These are phyloP conservation scores for Talaromyces rugulosus DNA, from an alignment of 2,329 filamentous ascomycete species.

Conservation along the genomic window DNA sequence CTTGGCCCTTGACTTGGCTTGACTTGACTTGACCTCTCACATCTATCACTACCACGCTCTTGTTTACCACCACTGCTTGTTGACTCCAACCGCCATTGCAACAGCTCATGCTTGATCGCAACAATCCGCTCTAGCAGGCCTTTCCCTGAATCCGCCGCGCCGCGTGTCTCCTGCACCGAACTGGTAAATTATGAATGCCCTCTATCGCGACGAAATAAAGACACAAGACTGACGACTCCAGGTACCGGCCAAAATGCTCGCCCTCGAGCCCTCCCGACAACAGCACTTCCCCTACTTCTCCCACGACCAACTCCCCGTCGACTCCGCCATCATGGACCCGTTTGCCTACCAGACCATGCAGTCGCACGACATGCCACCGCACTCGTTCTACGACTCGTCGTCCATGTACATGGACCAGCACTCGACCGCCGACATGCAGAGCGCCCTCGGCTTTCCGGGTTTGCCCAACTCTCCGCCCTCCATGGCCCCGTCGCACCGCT, in stretches of 20 bases:
- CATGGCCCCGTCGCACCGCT: constrained; percentile 23
- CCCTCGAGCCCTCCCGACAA: constrained; percentile 28
- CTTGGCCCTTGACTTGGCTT: no score
- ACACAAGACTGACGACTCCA: no score
- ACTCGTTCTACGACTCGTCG: constrained; percentile 27
- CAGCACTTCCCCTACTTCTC: constrained; percentile 28
- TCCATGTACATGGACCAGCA: constrained; percentile 21
- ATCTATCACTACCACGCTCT: no score
- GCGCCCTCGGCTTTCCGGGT: constrained; percentile 22
- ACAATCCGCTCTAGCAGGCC: no score
- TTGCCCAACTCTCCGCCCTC: constrained; percentile 31
- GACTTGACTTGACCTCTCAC: no score
- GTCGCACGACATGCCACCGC: constrained; percentile 18
- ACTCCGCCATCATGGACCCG: constrained; percentile 27
- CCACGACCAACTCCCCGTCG: constrained; percentile 25
- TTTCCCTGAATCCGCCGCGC: no score
- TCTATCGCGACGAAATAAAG: no score
- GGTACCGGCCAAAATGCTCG: constrained; percentile 22
- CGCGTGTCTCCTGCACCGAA: no score
- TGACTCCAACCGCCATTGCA: no score
- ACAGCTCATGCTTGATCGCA: no score
- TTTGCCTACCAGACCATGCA: constrained; percentile 25
- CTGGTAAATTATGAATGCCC: no score
- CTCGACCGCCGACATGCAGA: constrained; percentile 21
- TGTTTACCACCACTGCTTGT: no score